Evolutionary conservation across 129 eudicot genomes (phyloP).

Genomic region (Helianthus tuberosus): DNA sequence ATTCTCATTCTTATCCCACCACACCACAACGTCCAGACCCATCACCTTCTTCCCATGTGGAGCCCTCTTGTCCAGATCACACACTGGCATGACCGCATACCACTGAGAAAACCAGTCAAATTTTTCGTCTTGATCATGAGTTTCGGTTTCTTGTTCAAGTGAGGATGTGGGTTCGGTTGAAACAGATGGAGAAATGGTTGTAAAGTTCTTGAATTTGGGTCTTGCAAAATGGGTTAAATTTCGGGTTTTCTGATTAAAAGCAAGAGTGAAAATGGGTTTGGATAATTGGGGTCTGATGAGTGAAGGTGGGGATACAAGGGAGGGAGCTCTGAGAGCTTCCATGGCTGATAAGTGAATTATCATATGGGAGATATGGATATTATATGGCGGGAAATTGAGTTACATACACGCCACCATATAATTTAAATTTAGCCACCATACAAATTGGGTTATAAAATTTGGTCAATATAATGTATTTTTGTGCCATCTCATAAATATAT

Average conservation of each 20-base stretch:
- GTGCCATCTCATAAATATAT: no score
- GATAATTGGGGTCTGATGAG: conserved; percentile 23
- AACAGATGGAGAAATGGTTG: conserved; percentile 38
- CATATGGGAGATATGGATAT: no score
- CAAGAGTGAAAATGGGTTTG: not conserved
- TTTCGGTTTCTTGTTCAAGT: conserved; percentile 41
- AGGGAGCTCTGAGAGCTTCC: conserved; percentile 58
- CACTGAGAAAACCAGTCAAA: conserved; percentile 83
- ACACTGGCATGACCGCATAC: conserved; percentile 63
- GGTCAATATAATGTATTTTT: no score
- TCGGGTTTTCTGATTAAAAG: not conserved
- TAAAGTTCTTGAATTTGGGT: conserved; percentile 36
- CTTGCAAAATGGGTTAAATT: conserved; percentile 16
- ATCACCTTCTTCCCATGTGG: conserved; percentile 72
- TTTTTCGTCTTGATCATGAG: conserved; percentile 35
- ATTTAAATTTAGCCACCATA: no score
- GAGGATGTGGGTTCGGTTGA: conserved; percentile 42
- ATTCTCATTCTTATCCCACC: conserved; percentile 79
- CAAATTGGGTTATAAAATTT: no score
- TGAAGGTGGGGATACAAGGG: conserved; percentile 33
- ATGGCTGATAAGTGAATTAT: conserved; percentile 24
- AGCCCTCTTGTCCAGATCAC: conserved; percentile 74
- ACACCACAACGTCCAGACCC: conserved; percentile 72
- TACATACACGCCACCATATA: no score
- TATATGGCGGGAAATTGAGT: no score